Evolutionary conservation across 179 eudicot genomes (phyloP).

Genomic region (Beta lomatogona): DNA sequence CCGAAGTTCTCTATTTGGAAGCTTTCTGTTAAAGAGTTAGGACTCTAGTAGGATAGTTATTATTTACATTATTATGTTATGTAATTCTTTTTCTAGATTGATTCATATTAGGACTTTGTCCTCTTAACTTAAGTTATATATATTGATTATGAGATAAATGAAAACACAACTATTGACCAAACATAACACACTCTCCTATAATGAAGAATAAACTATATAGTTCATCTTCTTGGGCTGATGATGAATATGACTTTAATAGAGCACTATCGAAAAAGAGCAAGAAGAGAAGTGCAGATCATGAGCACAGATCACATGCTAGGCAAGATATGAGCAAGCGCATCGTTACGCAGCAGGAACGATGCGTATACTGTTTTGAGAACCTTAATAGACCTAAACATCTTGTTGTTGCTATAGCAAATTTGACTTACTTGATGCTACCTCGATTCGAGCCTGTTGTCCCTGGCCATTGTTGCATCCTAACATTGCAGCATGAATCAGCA

Average conservation of each 20-base stretch:
- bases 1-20: no score
- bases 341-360: constrained; percentile 85
- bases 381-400: constrained; percentile 85
- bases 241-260: constrained; percentile 88
- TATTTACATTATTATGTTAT: no score
- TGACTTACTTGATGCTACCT: constrained; percentile 79
- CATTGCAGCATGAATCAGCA: constrained; percentile 89
- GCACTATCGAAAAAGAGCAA: constrained; percentile 65
- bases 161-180: no score
- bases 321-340: constrained; percentile 52
- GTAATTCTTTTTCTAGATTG: no score
- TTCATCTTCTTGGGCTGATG: constrained; percentile 67
- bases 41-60: no score
- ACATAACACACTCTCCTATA: constrained; percentile 56
- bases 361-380: constrained; percentile 88
- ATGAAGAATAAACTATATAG: constrained; percentile 62
- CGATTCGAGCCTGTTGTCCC: constrained; percentile 75
- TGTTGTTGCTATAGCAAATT: constrained; percentile 85
- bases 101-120: no score
- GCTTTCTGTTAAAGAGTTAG: no score
- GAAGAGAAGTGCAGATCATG: constrained; percentile 53
- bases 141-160: no score
- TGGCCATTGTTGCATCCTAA: constrained; percentile 89
- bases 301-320: constrained; percentile 38
- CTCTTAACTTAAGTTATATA: no score